These are phyloP conservation scores for Mrakia gelida DNA, from an alignment of 768 basidiomycete genomes.

Conservation along the genomic window DNA sequence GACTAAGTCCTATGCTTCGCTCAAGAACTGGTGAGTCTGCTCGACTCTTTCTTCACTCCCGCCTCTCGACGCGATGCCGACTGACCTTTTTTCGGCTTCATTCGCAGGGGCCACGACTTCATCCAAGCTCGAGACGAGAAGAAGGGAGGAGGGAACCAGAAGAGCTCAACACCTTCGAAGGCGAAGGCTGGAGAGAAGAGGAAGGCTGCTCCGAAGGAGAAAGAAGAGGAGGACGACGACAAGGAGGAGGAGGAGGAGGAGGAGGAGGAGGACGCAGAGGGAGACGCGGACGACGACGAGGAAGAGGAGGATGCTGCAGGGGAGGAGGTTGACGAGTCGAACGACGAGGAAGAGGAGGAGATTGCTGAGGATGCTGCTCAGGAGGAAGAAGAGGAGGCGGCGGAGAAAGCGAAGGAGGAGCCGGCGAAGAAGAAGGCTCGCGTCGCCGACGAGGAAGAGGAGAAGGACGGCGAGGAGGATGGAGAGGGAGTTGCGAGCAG, in stretches of 20 bases:
- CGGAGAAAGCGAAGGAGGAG: background rate
- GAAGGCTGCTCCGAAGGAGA: background rate
- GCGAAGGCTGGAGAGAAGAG: background rate
- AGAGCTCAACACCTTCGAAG: background rate
- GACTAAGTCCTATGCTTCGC: conserved; percentile 14
- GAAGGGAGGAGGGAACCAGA: background rate
- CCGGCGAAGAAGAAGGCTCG: background rate
- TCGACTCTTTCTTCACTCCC: too few relatives aligned
- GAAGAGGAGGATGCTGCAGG: background rate
- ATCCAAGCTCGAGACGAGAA: background rate
- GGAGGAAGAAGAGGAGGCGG: background rate
- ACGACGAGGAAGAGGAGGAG: background rate
- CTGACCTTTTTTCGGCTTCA: background rate
- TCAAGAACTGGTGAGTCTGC: conserved; percentile 24
- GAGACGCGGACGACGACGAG: background rate
- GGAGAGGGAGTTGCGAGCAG: background rate
- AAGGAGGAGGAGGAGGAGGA: background rate
- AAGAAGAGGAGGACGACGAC: background rate
- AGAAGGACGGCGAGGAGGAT: background rate
- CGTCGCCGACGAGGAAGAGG: background rate
- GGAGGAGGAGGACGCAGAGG: background rate
- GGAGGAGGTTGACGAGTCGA: background rate
- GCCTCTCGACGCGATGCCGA: too few relatives aligned
- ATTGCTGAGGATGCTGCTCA: too few relatives aligned
- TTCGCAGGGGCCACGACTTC: conserved; percentile 12